phyloP scores from a whole-genome alignment of 164 flowering plant genomes.

The Magnolia kwangsiensis region DNA sequence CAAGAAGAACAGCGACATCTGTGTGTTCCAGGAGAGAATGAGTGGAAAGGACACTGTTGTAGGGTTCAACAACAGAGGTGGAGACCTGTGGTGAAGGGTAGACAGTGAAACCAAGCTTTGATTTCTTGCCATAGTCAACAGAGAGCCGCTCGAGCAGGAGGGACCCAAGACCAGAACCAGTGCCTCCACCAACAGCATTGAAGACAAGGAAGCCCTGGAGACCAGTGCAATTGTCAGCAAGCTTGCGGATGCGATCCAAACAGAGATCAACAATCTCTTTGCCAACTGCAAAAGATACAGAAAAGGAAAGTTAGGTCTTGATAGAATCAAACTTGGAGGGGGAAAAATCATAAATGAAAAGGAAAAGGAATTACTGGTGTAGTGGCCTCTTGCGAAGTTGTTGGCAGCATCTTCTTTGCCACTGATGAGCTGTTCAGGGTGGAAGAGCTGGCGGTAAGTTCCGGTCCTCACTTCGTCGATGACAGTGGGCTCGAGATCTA shows the following conservation, averaged over 20 bases:
- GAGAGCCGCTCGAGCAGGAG: constrained; percentile 54
- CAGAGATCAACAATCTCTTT: constrained; percentile 65
- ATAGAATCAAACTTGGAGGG: background rate
- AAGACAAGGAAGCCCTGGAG: constrained; percentile 57
- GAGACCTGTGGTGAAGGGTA: constrained; percentile 58
- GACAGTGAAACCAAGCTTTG: constrained; percentile 53
- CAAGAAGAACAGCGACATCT: constrained; percentile 53
- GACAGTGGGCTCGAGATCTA: constrained; percentile 65
- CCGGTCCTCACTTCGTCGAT: constrained; percentile 67
- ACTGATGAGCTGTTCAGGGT: constrained; percentile 58
- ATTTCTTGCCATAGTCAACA: constrained; percentile 51
- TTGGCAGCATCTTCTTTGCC: constrained; percentile 72
- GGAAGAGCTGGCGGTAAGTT: constrained; percentile 54
- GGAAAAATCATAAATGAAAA: background rate
- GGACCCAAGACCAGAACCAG: constrained; percentile 58
- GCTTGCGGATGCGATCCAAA: constrained; percentile 49
- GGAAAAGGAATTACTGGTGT: constrained; percentile 37
- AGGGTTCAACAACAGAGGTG: constrained; percentile 57
- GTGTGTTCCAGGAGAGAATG: constrained; percentile 59
- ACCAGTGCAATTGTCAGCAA: constrained; percentile 60
- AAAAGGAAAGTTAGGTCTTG: background rate
- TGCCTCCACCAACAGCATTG: constrained; percentile 59
- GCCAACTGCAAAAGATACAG: constrained; percentile 31
- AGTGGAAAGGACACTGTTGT: constrained; percentile 56
- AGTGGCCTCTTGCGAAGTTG: constrained; percentile 69